A percentile compares a stretch with the other conserved stretches of the same genome.
Conservation (phyloP, 2,329 filamentous ascomycete genomes). For the Exophiala alcalophila region DNA sequence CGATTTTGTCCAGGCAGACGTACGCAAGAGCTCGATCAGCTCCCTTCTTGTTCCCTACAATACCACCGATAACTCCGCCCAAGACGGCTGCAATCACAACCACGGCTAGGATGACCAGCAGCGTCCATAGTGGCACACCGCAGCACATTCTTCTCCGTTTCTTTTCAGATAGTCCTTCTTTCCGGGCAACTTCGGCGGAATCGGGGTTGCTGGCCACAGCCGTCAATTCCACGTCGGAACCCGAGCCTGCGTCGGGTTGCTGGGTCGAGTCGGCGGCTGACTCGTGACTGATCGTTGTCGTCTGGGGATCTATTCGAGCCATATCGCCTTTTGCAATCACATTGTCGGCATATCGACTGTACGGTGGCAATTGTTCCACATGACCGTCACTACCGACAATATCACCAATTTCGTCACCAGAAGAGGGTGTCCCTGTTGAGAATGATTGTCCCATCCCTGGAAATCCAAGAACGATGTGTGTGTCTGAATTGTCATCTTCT, state of each 20-base stretch:
- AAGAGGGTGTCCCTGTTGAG: slow-evolving; percentile 63
- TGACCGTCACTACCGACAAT: slow-evolving; percentile 86
- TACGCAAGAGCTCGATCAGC: slow-evolving; percentile 30
- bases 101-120: slow-evolving; percentile 47
- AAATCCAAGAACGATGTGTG: slow-evolving; percentile 64
- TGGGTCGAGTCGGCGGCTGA: slow-evolving; percentile 9
- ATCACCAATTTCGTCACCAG: slow-evolving; percentile 82
- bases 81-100: slow-evolving; percentile 51
- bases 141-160: slow-evolving; percentile 45
- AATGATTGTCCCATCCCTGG: slow-evolving; percentile 65
- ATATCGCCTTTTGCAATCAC: slow-evolving; percentile 54
- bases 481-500: slow-evolving; percentile 45
- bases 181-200: slow-evolving; percentile 32
- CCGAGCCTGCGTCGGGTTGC: slow-evolving; percentile 14
- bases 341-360: slow-evolving; percentile 83
- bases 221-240: slow-evolving; percentile 26
- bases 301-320: slow-evolving; percentile 22
- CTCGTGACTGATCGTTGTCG: slow-evolving; percentile 6
- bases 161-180: slow-evolving; percentile 44
- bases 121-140: slow-evolving; percentile 52
- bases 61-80: slow-evolving; percentile 54
- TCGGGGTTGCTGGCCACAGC: slow-evolving; percentile 28
- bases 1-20: slow-evolving; percentile 4
- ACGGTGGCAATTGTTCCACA: slow-evolving; percentile 86
- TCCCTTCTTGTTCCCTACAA: slow-evolving; percentile 45